Base-by-base conservation (phyloP, 371 early-diverging fungal genomes). In the Mucor plumbeus region DNA sequence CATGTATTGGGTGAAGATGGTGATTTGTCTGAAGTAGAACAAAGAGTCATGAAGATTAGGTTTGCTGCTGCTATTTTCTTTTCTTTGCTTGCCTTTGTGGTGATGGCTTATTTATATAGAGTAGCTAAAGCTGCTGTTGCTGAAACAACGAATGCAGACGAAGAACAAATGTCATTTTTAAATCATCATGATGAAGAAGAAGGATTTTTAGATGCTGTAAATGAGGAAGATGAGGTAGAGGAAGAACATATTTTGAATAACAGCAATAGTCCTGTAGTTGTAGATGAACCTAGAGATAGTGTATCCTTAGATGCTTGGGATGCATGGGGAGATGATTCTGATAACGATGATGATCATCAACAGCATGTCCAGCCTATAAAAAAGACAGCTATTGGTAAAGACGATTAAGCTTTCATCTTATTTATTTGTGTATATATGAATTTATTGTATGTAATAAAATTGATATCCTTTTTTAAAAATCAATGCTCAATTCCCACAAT, bases 41-140 rank as follows among this genome's bases (percentile, higher is more conserved):
- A 63, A 0, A 75, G 74, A 7, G 76, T 70, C 3, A 79, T 74
- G 7, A 74, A 68, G 4, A 70, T 73, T 0, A 77, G 84, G 35
- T 70, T 80, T 10, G 50, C 79, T 11, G 67, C 81, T 1, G 69
- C 82, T 59, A 61, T 84, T 0, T 26, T 77, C 13, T 82, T 89
- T 3, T 73, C 83, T 3, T 34, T 82, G 0, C 44, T 90, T 3
- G 86, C 85, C 1, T 66, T 85, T 35, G 85, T 73, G n/a, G 88
- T 90, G 3, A 80, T 90, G 58, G 72, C 69, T 0, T 90, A 90
- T 70, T 70, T 91, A 4, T 88, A 88, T 67, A n/a, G 75, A 3
- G 61, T 86, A 7, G 84, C 89, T 15, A 80, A 78, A 36, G 77
- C 75, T 7, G 85, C 79, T 17, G 78, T 88, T 1, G 83, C 75